Percentiles rank a stretch among this genome's conserved stretches.
Evolutionary conservation across 495 filamentous ascomycete genomes (phyloP).

Genomic region (Talaromyces adpressus): DNA sequence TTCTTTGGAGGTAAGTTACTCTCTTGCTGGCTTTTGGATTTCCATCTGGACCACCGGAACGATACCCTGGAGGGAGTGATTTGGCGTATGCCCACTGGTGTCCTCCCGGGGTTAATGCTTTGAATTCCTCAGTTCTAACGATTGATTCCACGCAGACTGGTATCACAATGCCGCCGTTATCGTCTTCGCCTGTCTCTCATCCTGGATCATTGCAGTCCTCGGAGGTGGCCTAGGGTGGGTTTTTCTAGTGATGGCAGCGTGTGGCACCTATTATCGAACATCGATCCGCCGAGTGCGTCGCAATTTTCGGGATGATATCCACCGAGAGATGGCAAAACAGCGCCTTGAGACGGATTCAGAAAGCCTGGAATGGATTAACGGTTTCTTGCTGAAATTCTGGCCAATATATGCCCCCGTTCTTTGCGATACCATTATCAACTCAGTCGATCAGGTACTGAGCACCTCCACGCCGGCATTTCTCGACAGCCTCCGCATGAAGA

Average conservation of each 20-base stretch:
- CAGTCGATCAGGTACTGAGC: constrained; percentile 92
- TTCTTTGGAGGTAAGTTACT: constrained; percentile 71
- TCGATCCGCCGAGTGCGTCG: constrained; percentile 88
- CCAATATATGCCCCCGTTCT: constrained; percentile 95
- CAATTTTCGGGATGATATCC: constrained; percentile 93
- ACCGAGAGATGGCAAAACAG: constrained; percentile 84
- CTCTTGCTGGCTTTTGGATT: not conserved
- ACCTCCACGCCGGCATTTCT: constrained; percentile 85
- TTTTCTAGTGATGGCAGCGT: constrained; percentile 83
- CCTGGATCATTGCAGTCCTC: constrained; percentile 82
- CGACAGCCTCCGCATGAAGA: constrained; percentile 85
- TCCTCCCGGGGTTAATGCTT: too few species aligned
- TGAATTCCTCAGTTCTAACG: too few species aligned
- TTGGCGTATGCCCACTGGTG: too few species aligned
- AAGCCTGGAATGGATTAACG: constrained; percentile 98
- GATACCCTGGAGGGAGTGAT: too few species aligned
- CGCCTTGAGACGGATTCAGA: constrained; percentile 88
- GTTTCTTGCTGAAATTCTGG: constrained; percentile 98
- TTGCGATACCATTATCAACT: constrained; percentile 82
- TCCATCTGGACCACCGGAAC: not conserved
- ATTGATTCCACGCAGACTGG: constrained; percentile 59
- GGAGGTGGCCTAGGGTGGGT: constrained; percentile 92
- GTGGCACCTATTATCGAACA: constrained; percentile 93
- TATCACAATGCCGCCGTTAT: constrained; percentile 94
- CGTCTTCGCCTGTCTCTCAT: constrained; percentile 81